Base-by-base conservation (phyloP, 306 rosid species). In the Arachis stenosperma region DNA sequence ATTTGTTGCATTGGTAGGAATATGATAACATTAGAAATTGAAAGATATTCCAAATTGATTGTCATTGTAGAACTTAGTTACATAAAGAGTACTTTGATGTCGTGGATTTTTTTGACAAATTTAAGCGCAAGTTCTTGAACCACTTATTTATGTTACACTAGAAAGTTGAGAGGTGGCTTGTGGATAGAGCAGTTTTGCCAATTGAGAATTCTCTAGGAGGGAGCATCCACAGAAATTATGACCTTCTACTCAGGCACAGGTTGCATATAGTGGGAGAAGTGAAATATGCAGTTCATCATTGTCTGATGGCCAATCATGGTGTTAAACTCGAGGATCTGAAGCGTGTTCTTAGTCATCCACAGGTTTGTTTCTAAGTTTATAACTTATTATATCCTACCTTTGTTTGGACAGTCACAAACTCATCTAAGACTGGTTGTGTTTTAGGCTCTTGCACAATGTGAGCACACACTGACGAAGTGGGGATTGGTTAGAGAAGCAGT, bases 381-480 rank as follows among this genome's bases (percentile, higher is more conserved):
- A 57, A 60, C 65, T 41, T 46, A 39, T 70, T 44, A 41, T 42
- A 41, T 69, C 80, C 75, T 63, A 60, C 54, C 40, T 52, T 5
- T 48, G 67, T 64, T 27, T 42, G 4, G 37, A 44, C n/a, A 55
- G 44, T 56, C 64, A 41, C 50, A 53, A 74, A 79, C 72, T 66
- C 76, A 48, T 37, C 59, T 62, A 64, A 56, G 73, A 17, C 58
- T 52, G 67, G 58, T 73, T 36, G 51, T 66, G 75, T 83, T 78
- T 75, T 75, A 94, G 99, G 99, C 99, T 88, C 99, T 94, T 73
- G 93, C 95, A 81, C 99, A 94, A 86, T 94, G 99, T 80, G 99
- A 94, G 88, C 72, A 85, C 87, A 91, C 93, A 6, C 85, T 94
- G 83, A 88, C 96, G 11, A 67, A 62, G 78, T 74, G 76, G 67